Conservation (phyloP, 2,329 filamentous ascomycete genomes). For the Xylaria sp. region DNA sequence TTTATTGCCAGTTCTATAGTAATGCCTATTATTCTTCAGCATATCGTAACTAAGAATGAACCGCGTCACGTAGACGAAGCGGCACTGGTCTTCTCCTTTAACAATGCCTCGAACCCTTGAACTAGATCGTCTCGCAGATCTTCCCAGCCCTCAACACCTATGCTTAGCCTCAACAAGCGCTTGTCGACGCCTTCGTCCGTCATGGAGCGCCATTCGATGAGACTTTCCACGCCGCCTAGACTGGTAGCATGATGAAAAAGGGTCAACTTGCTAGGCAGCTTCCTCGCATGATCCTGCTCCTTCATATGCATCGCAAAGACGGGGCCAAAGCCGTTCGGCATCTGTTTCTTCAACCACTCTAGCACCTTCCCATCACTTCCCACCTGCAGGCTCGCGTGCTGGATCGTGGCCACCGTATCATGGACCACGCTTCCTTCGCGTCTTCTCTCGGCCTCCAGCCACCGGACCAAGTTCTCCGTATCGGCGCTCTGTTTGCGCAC, state of each 20-base stretch:
- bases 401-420: slow-evolving; percentile 64
- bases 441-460: slow-evolving; percentile 58
- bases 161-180: slow-evolving; percentile 76
- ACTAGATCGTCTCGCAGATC: slow-evolving; percentile 80
- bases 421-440: slow-evolving; percentile 51
- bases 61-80: not conserved
- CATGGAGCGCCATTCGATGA: slow-evolving; percentile 97
- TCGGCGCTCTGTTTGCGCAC: slow-evolving; percentile 78
- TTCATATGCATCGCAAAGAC: slow-evolving; percentile 80
- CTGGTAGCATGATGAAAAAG: slow-evolving; percentile 96
- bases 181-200: slow-evolving; percentile 75
- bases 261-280: slow-evolving; percentile 76
- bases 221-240: slow-evolving; percentile 88
- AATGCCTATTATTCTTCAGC: not conserved
- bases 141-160: slow-evolving; percentile 86
- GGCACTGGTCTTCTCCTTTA: slow-evolving; percentile 36
- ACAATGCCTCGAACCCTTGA: slow-evolving; percentile 66
- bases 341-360: slow-evolving; percentile 80
- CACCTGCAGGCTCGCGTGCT: slow-evolving; percentile 81
- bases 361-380: slow-evolving; percentile 1
- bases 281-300: slow-evolving; percentile 63
- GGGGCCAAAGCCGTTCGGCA: slow-evolving; percentile 88
- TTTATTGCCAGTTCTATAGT: not conserved
- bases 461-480: slow-evolving; percentile 71
- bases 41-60: not conserved